Conservation (phyloP, 768 basidiomycete genomes). For the Floccularia luteovirens region DNA sequence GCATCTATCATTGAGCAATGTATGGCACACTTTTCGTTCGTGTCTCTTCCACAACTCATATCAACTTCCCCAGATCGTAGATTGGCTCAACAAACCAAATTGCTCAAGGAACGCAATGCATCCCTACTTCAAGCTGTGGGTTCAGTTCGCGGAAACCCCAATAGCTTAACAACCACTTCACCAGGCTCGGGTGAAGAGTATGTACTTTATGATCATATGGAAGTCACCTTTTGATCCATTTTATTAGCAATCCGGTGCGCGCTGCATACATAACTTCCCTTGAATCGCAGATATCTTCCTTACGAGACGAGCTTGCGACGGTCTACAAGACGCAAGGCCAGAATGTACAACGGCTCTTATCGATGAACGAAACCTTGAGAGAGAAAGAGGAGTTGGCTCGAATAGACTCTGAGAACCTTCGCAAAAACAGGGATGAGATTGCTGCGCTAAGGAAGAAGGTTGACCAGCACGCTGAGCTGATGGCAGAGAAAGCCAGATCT, state of each 20-base stretch:
- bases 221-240: slow-evolving; percentile 10
- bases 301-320: slow-evolving; percentile 88
- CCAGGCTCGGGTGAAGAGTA: slow-evolving; percentile 58
- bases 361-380: slow-evolving; percentile 92
- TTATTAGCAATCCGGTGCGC: slow-evolving; percentile 69
- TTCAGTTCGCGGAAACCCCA: slow-evolving; percentile 57
- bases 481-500: slow-evolving; percentile 84
- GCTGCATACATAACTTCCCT: slow-evolving; percentile 87
- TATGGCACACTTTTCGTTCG: slow-evolving; percentile 29
- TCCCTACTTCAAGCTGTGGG: slow-evolving; percentile 81
- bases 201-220: slow-evolving; percentile 14
- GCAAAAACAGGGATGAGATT: slow-evolving; percentile 74
- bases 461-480: slow-evolving; percentile 76
- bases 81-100: slow-evolving; percentile 85
- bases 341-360: slow-evolving; percentile 86
- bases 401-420: slow-evolving; percentile 71
- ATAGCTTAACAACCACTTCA: slow-evolving; percentile 54
- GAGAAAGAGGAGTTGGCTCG: slow-evolving; percentile 88
- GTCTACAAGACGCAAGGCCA: slow-evolving; percentile 96
- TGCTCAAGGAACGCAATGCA: slow-evolving; percentile 88
- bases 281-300: slow-evolving; percentile 87
- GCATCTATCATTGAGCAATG: slow-evolving; percentile 90
- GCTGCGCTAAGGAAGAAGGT: slow-evolving; percentile 65
- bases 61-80: slow-evolving; percentile 59
- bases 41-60: slow-evolving; percentile 7